phyloP scores from a whole-genome alignment of 176 grass and related monocot genomes.

The Rhynchospora breviuscula region DNA sequence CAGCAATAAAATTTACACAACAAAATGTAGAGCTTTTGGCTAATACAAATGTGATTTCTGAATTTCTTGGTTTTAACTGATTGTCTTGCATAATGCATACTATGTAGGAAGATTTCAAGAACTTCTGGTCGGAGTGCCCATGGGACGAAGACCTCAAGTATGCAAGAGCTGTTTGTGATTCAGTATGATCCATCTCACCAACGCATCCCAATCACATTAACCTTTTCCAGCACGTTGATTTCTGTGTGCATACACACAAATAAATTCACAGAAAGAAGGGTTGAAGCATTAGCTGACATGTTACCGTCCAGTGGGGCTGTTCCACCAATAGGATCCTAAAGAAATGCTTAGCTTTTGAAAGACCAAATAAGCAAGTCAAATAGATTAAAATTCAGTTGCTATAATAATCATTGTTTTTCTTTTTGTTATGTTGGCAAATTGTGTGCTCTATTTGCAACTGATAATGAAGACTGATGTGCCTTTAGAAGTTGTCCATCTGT shows the following conservation, averaged over 20 bases:
- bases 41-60: not conserved
- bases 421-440: conserved; percentile 10
- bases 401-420: not conserved
- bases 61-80: not conserved
- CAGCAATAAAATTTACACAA: not conserved
- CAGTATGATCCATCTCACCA: conserved; percentile 33
- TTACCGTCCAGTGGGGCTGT: not conserved
- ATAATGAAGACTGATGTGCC: conserved; percentile 60
- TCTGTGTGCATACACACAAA: not conserved
- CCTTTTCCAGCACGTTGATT: not conserved
- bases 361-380: not conserved
- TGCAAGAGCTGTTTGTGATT: conserved; percentile 73
- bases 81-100: conserved; percentile 10
- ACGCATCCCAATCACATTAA: not conserved
- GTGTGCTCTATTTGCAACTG: not conserved
- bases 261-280: not conserved
- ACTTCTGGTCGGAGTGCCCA: conserved; percentile 98
- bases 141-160: conserved; percentile 98
- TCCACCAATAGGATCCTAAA: not conserved
- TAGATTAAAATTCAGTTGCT: too few species aligned
- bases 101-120: conserved; percentile 90
- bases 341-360: not conserved
- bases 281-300: not conserved
- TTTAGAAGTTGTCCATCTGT: conserved; percentile 88
- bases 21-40: not conserved